Evolutionary conservation across 768 basidiomycete species (phyloP).

Genomic region (Coprinellus micaceus): DNA sequence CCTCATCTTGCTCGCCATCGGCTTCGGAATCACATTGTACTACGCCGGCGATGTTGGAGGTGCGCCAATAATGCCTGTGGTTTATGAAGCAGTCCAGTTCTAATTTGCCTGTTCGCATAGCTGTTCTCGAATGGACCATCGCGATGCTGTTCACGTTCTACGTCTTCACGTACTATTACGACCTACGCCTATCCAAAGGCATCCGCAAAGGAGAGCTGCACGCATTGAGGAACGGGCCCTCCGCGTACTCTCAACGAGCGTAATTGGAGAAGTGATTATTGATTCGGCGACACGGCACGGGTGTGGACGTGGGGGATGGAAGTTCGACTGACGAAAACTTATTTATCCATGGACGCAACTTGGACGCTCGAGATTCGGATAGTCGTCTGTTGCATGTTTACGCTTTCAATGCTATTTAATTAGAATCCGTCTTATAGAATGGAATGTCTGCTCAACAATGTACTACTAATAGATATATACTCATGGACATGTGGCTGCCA

Average conservation of each 20-base stretch:
- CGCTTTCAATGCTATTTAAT: too few species aligned
- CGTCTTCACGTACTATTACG: conserved; percentile 67
- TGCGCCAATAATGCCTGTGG: conserved; percentile 18
- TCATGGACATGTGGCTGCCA: background rate
- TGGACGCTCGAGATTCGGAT: too few species aligned
- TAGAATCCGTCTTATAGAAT: background rate
- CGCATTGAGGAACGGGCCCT: background rate
- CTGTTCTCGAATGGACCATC: conserved; percentile 73
- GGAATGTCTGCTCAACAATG: background rate
- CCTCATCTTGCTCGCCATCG: conserved; percentile 60
- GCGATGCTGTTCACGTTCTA: conserved; percentile 72
- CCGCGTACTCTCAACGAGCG: too few species aligned
- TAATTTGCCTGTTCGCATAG: conserved; percentile 24
- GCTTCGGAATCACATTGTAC: conserved; percentile 54
- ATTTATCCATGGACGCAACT: too few species aligned
- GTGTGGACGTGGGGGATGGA: too few species aligned
- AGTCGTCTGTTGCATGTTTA: too few species aligned
- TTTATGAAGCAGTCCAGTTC: background rate
- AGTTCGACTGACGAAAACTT: too few species aligned
- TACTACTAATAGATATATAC: background rate
- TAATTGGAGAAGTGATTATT: too few species aligned
- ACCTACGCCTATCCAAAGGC: conserved; percentile 61
- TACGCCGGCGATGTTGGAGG: conserved; percentile 47
- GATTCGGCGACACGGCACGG: too few species aligned
- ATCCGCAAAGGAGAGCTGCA: conserved; percentile 44